phyloP scores from a whole-genome alignment of 2,329 filamentous ascomycete species.

The Fusarium sp. region DNA sequence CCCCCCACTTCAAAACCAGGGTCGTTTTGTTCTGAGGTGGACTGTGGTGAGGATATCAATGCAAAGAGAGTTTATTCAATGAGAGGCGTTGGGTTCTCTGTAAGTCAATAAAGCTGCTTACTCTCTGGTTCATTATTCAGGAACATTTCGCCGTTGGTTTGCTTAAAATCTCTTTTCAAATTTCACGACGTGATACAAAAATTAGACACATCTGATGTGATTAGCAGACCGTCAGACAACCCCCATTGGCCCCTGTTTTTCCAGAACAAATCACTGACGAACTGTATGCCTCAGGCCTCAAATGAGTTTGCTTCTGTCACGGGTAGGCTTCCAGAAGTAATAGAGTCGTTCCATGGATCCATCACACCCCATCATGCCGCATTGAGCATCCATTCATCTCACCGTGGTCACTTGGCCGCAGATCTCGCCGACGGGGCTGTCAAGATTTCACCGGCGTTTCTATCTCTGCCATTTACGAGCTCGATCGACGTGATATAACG shows the following conservation, averaged over 20 bases:
- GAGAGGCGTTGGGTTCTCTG: constrained; percentile 20
- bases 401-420: constrained; percentile 36
- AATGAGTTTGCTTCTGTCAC: constrained; percentile 33
- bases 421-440: constrained; percentile 42
- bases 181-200: constrained; percentile 24
- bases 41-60: constrained; percentile 26
- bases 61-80: constrained; percentile 29
- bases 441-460: constrained; percentile 35
- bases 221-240: constrained; percentile 28
- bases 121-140: constrained; percentile 6
- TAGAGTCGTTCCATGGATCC: constrained; percentile 41
- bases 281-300: constrained; percentile 34
- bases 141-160: constrained; percentile 15
- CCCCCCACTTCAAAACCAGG: constrained; percentile 39
- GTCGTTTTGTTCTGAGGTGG: constrained; percentile 18
- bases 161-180: constrained; percentile 4
- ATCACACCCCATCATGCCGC: constrained; percentile 36
- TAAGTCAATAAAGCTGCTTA: constrained; percentile 17
- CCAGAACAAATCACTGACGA: constrained; percentile 34
- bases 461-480: constrained; percentile 14
- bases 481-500: constrained; percentile 30
- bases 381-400: constrained; percentile 31
- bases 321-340: constrained; percentile 43
- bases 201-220: constrained; percentile 19
- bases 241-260: constrained; percentile 35